A percentile compares a stretch with the other conserved stretches of the same genome.
Evolutionary conservation across 371 early-diverging fungal genomes (phyloP).

Genomic region (Rhizopus microsporus): DNA sequence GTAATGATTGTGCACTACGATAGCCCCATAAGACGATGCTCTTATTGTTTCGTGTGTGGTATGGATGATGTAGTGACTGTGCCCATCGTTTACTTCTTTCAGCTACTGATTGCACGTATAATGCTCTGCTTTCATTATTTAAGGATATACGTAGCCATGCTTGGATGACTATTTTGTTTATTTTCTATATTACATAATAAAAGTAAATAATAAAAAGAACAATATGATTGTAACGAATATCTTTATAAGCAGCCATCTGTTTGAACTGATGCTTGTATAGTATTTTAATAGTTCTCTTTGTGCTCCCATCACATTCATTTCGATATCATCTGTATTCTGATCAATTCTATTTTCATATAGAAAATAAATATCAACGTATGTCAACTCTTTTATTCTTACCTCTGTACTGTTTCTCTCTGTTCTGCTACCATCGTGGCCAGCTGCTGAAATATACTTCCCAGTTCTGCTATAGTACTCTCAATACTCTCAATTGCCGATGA

Average conservation of each 20-base stretch:
- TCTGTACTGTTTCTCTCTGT: conserved; percentile 93
- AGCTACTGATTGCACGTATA: no score
- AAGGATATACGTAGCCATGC: not conserved
- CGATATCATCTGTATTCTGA: conserved; percentile 91
- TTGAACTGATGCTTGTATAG: conserved; percentile 86
- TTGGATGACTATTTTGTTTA: not conserved
- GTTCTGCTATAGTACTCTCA: conserved; percentile 95
- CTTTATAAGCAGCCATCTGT: conserved; percentile 95
- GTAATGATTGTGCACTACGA: no score
- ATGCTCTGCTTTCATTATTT: not conserved
- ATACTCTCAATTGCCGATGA: conserved; percentile 92
- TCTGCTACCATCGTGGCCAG: conserved; percentile 92
- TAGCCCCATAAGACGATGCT: no score
- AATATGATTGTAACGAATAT: conserved; percentile 83
- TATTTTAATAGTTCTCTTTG: conserved; percentile 89
- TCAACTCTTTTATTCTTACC: conserved; percentile 36
- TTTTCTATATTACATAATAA: conserved; percentile 34
- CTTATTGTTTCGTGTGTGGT: no score
- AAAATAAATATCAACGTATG: not conserved
- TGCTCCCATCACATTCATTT: conserved; percentile 89
- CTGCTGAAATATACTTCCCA: conserved; percentile 96
- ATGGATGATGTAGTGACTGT: no score
- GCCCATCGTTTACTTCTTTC: no score
- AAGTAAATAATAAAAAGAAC: conserved; percentile 56
- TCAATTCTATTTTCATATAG: conserved; percentile 71